Conservation (phyloP, 2,329 filamentous ascomycete genomes). For the Microcyclosporella mali region DNA sequence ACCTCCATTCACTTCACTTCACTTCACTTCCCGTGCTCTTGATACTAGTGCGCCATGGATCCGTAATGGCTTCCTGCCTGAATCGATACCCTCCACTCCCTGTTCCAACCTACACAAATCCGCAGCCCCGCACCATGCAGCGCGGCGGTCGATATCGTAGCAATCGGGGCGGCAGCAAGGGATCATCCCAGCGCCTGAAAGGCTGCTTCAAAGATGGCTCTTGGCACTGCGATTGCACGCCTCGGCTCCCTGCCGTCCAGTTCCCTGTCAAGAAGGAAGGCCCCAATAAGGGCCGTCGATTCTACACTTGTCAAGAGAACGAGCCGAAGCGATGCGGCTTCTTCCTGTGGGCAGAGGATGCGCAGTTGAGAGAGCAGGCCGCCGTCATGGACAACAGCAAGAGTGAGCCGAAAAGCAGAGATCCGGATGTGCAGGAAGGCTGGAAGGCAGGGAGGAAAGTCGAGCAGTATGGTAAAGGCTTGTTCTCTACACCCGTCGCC, state of each 20-base stretch:
- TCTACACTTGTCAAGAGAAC: conserved; percentile 54
- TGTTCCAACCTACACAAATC: too few relatives aligned
- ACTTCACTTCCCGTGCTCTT: too few relatives aligned
- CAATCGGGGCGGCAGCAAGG: conserved; percentile 10
- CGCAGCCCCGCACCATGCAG: too few relatives aligned
- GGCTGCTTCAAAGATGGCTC: conserved; percentile 31
- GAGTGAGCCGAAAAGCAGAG: conserved; percentile 34
- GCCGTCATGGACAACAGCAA: conserved; percentile 44
- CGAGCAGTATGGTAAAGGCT: conserved; percentile 3
- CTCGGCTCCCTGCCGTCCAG: conserved; percentile 48
- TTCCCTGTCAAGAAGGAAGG: conserved; percentile 54
- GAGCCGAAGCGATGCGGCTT: conserved; percentile 47
- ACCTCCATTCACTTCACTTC: too few relatives aligned
- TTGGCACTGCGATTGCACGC: conserved; percentile 53
- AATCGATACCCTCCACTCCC: too few relatives aligned
- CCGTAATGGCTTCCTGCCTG: too few relatives aligned
- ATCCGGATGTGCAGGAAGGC: conserved; percentile 19
- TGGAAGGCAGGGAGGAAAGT: conserved; percentile 12
- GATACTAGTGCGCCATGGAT: too few relatives aligned
- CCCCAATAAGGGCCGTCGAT: conserved; percentile 46
- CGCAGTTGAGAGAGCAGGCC: conserved; percentile 42
- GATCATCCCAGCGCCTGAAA: conserved; percentile 9
- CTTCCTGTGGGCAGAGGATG: conserved; percentile 54
- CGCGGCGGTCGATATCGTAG: conserved; percentile 4
- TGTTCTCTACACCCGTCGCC: conserved; percentile 1